phyloP scores from a whole-genome alignment of 1,284 basidiomycete genomes.

The Leccinum fuscescens region DNA sequence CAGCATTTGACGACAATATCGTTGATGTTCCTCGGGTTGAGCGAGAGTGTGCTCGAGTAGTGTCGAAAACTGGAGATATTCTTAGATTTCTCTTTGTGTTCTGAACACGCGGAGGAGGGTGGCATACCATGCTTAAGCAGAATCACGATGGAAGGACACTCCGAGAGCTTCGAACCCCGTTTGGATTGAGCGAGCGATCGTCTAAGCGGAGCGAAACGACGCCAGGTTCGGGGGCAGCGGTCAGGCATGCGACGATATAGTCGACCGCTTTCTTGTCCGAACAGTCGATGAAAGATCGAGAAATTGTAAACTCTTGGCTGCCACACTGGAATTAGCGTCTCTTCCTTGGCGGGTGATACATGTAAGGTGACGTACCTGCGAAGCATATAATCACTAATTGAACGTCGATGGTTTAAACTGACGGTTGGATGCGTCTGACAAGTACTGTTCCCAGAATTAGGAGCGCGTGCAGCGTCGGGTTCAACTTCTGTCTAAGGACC shows the following conservation, averaged over 20 bases:
- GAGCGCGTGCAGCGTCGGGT: slow-evolving; percentile 78
- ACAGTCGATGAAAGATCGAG: neutral
- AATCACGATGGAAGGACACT: too few relatives aligned
- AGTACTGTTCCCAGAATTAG: slow-evolving; percentile 64
- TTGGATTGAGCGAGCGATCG: neutral
- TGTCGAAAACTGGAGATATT: too few relatives aligned
- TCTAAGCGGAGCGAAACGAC: neutral
- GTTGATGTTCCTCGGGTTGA: too few relatives aligned
- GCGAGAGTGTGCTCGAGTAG: too few relatives aligned
- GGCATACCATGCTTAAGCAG: too few relatives aligned
- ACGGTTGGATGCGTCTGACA: slow-evolving; percentile 87
- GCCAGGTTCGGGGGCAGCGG: neutral
- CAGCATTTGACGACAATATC: too few relatives aligned
- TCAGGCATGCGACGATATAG: neutral
- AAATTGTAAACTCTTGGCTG: neutral
- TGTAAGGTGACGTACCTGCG: neutral
- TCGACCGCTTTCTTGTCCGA: neutral
- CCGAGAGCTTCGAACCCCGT: neutral
- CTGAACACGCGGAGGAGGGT: too few relatives aligned
- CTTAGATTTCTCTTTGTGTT: too few relatives aligned
- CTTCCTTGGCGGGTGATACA: neutral
- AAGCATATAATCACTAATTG: slow-evolving; percentile 34
- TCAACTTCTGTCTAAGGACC: slow-evolving; percentile 59
- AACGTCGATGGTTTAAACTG: slow-evolving; percentile 76
- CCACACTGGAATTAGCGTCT: neutral